These are phyloP conservation scores for Camelina hispida DNA, from an alignment of 345 rosid genomes.

Conservation along the genomic window DNA sequence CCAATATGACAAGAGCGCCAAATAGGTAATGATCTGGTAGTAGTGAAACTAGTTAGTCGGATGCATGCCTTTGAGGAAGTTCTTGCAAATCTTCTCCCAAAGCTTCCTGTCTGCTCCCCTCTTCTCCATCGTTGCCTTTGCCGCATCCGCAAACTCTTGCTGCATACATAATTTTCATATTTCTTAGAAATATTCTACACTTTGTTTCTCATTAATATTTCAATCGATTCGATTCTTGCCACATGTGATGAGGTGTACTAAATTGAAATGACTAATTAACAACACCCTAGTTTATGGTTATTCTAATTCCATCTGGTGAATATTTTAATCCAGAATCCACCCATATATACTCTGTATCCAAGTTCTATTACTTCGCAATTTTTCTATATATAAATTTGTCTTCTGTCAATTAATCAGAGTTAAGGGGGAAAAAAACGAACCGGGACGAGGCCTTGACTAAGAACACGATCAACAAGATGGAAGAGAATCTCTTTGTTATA, in stretches of 20 bases:
- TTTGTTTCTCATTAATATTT: not conserved
- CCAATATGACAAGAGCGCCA: not conserved
- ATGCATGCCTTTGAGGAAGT: conserved; percentile 47
- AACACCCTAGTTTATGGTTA: not conserved
- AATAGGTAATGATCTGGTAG: not conserved
- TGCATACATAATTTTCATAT: conserved; percentile 14
- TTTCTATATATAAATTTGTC: not conserved
- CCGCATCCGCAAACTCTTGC: conserved; percentile 45
- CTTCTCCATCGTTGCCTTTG: conserved; percentile 43
- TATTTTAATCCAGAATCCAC: not conserved
- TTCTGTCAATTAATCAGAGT: not conserved
- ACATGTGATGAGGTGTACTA: conserved; percentile 11
- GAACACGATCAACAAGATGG: conserved; percentile 79
- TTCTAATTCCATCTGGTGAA: not conserved
- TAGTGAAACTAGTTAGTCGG: conserved; percentile 31
- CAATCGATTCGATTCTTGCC: not conserved
- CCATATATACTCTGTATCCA: not conserved
- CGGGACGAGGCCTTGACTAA: conserved; percentile 54
- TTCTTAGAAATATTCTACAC: not conserved
- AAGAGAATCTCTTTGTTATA: conserved; percentile 78
- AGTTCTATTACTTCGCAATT: not conserved
- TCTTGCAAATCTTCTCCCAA: conserved; percentile 45
- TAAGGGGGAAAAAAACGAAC: conserved; percentile 41
- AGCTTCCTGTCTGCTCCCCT: conserved; percentile 41
- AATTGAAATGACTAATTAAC: not conserved